phyloP scores from a whole-genome alignment of 495 filamentous ascomycete genomes.

The Lepraria neglecta region DNA sequence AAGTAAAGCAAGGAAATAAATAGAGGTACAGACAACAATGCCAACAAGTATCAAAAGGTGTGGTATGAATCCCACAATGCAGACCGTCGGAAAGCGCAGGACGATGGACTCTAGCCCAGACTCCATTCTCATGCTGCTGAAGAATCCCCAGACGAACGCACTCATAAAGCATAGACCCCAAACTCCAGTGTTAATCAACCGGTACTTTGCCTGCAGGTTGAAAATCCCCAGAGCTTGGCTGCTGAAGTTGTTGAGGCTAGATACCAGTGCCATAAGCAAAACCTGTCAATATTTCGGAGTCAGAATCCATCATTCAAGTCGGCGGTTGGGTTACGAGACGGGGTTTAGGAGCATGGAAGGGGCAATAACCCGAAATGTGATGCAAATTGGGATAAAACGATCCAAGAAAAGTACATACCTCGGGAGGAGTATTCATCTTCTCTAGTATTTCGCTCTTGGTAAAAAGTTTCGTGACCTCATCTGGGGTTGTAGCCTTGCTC shows the following conservation, averaged over 20 bases:
- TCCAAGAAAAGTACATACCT: constrained; percentile 36
- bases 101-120: constrained; percentile 36
- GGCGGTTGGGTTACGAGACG: no score
- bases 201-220: constrained; percentile 66
- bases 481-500: constrained; percentile 16
- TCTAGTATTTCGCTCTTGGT: constrained; percentile 37
- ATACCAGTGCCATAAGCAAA: constrained; percentile 78
- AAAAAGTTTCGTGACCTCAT: constrained; percentile 9
- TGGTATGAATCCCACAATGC: constrained; percentile 89
- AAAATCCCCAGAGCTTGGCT: constrained; percentile 77
- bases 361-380: not conserved
- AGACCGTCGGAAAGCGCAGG: constrained; percentile 85
- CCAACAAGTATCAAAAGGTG: constrained; percentile 78
- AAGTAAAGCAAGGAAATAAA: constrained; percentile 69
- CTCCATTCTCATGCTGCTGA: constrained; percentile 47
- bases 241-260: constrained; percentile 77
- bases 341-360: no score
- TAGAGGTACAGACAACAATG: constrained; percentile 62
- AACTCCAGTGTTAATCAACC: constrained; percentile 76
- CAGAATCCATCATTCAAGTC: no score
- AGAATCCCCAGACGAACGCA: constrained; percentile 64
- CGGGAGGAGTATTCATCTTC: constrained; percentile 74
- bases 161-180: constrained; percentile 88
- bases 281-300: constrained; percentile 29
- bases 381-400: not conserved